phyloP scores from a whole-genome alignment of 2,329 filamentous ascomycete species.

The Pyrenophora graminea region DNA sequence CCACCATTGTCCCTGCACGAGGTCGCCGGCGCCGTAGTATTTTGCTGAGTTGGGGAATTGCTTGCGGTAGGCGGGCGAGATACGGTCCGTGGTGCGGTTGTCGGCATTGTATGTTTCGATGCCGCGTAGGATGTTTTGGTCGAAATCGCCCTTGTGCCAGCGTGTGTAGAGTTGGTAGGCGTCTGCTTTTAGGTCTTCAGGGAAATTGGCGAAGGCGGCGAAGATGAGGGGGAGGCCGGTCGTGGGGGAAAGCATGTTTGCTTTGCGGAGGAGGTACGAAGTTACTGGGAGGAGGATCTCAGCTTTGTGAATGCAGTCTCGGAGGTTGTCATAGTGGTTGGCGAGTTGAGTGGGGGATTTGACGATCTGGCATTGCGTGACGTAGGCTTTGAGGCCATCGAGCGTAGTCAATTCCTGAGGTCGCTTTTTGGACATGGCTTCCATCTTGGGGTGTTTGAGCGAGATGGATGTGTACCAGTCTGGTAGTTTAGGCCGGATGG shows the following conservation, averaged over 20 bases:
- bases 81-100: constrained; percentile 31
- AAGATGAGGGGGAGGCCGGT: constrained; percentile 51
- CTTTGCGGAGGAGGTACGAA: constrained; percentile 37
- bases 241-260: constrained; percentile 42
- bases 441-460: background rate
- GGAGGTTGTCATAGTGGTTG: constrained; percentile 38
- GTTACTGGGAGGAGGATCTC: constrained; percentile 43
- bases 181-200: constrained; percentile 55
- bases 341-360: constrained; percentile 2
- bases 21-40: constrained; percentile 46
- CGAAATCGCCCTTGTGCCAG: constrained; percentile 51
- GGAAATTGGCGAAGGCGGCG: constrained; percentile 37
- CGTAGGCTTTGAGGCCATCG: constrained; percentile 30
- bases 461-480: constrained; percentile 23
- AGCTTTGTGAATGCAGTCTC: constrained; percentile 46
- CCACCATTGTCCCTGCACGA: constrained; percentile 60
- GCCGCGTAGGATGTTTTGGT: constrained; percentile 53
- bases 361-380: constrained; percentile 23
- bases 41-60: constrained; percentile 27
- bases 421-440: constrained; percentile 16
- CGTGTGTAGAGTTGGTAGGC: constrained; percentile 52
- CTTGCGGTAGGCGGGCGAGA: constrained; percentile 28
- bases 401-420: constrained; percentile 21
- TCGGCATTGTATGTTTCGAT: constrained; percentile 35
- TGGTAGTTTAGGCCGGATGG: background rate